Base-by-base conservation (phyloP, 2,329 filamentous ascomycete genomes). In the Diaporthe citriasiana region DNA sequence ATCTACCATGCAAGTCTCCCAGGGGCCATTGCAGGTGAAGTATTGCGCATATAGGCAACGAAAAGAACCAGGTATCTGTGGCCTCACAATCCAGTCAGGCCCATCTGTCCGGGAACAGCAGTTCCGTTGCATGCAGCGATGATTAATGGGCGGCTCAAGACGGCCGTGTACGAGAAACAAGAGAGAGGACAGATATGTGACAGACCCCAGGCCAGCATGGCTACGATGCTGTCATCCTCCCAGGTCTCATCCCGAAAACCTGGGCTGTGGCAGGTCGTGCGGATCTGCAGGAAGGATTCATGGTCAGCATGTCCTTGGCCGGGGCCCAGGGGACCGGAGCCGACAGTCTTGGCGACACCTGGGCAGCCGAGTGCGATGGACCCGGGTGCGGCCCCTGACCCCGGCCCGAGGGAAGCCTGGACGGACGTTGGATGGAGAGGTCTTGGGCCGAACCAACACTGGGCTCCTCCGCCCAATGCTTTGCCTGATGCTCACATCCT, bases 331-430 rank as follows among this genome's bases (percentile, higher is more conserved):
- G 51, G 63, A 22, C 63, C 63, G 63, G 63, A 66, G 63, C 63
- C 45, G 63, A 66, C 33, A 22, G 51, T 47, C 68, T 70, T 70
- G 68, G 68, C 68, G 42, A 38, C 30, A 45, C 55, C 55, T 47
- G 27, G 30, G 25, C 57, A 38, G 68, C 68, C 68, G 68, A 70
- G 53, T 35, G 47, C 3, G 51, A 70, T 35, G 60, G 60, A 47
- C 25, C 35, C 65, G 50, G 25, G 45, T 2, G 7, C 9, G 22
- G 22, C 68, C 68, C 68, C 68, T 70, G 53, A 50, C 30, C 56
- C 53, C 68, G 68, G 68, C 40, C 68, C 68, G 68, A 70, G 27
- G 68, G 42, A 45, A 57, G 38, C 42, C 60, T 38, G 45, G 22
- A 35, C 13, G 45, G 22, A 35, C 7, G 45, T 50, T 25, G 38